Evolutionary conservation across 2,329 filamentous ascomycete species (phyloP).

Genomic region (Aspergillus sp.): DNA sequence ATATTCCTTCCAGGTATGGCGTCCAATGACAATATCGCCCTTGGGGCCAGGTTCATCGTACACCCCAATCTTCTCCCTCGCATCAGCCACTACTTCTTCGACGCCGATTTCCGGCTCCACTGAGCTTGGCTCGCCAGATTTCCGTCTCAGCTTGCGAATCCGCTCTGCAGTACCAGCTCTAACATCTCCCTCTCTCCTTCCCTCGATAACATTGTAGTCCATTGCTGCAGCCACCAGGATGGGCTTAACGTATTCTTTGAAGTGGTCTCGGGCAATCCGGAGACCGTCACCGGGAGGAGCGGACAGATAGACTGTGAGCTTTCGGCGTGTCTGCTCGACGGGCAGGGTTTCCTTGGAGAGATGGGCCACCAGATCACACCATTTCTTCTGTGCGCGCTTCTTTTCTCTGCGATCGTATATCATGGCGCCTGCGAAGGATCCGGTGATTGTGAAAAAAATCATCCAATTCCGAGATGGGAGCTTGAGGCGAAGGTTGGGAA

Average conservation of each 20-base stretch:
- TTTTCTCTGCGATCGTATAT: slow-evolving; percentile 93
- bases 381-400: slow-evolving; percentile 77
- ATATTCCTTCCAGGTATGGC: slow-evolving; percentile 97
- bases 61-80: slow-evolving; percentile 63
- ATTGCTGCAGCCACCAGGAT: slow-evolving; percentile 82
- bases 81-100: slow-evolving; percentile 57
- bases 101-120: slow-evolving; percentile 43
- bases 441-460: slow-evolving; percentile 81
- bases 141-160: slow-evolving; percentile 63
- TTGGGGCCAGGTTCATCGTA: slow-evolving; percentile 66
- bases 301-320: slow-evolving; percentile 79
- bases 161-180: slow-evolving; percentile 80
- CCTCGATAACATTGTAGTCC: slow-evolving; percentile 96
- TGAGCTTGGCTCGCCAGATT: slow-evolving; percentile 53
- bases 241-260: slow-evolving; percentile 92
- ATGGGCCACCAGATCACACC: slow-evolving; percentile 79
- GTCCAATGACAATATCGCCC: slow-evolving; percentile 83
- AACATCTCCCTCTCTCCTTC: slow-evolving; percentile 86
- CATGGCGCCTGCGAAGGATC: slow-evolving; percentile 72
- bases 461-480: slow-evolving; percentile 96
- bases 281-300: slow-evolving; percentile 84
- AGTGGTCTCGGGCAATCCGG: slow-evolving; percentile 84
- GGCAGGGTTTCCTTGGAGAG: slow-evolving; percentile 72
- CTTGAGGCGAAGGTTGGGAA: slow-evolving; percentile 76
- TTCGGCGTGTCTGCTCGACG: slow-evolving; percentile 70